Evolutionary conservation across 495 filamentous ascomycete genomes (phyloP), one percentile per base, ranked within the genome.

Genomic region (Neurospora terricola): DNA sequence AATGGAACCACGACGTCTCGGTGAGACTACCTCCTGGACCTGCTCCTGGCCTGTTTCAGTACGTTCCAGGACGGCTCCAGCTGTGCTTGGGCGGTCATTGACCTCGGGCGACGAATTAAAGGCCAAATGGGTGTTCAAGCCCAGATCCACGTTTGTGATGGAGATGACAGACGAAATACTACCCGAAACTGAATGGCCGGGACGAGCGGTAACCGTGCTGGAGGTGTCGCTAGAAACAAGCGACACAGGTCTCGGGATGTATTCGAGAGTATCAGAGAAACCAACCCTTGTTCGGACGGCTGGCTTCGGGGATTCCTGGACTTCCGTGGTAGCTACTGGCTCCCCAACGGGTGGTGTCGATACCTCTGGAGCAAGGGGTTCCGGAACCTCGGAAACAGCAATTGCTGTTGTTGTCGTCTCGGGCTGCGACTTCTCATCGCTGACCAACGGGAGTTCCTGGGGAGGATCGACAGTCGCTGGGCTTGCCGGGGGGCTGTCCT

Each of bases 221-320:
- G 91, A 89, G 0, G 91, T 90, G 73, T 94, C 91, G 9, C 88
- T 90, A 2, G 92, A 95, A 9, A 92, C 86, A 9, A 91, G 85
- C 11, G 92, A 94, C 9, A 92, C 79, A 0, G 91, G 92, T 10
- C 91, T 88, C 7, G 91, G 90, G 72, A 92, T 92, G 75, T 87
- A 91, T 75, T 91, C 91, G 3, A 90, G 78, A 12, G 83, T 84
- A 76, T 91, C 85, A 0, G 87, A 88, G 77, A 90, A 89, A 68
- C 88, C 86, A 74, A 91, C 88, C 23, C 87, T 78, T 74, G 84
- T 77, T 71, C 88, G 82, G 45, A 86, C 78, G 8, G 73, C 73
- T 14, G 80, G 72, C 48, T 79, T 86, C 7, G 83, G 77, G 40
- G 83, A 79, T 59, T 82, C 78, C 38, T 77, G 79, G 16, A 80